A percentile compares a stretch with the other conserved stretches of the same genome.
Evolutionary conservation across 2,329 filamentous ascomycete species (phyloP).

Genomic region (Podosphaera aphanis): DNA sequence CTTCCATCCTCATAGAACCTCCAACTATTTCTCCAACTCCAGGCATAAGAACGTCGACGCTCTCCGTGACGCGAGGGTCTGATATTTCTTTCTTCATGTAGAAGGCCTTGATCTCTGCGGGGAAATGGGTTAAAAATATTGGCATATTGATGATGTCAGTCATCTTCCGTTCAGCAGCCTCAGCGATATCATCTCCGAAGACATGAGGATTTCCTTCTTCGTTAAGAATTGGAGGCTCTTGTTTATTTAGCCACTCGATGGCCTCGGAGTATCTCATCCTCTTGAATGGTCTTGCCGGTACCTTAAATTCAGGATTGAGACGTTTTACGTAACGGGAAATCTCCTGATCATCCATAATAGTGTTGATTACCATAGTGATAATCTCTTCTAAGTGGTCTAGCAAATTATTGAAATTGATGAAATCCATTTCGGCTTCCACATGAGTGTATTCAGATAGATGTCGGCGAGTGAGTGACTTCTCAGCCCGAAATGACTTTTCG

Average conservation of each 20-base stretch:
- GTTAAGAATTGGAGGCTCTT: constrained; percentile 61
- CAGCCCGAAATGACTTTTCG: constrained; percentile 94
- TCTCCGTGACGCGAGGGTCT: constrained; percentile 73
- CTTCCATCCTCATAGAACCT: constrained; percentile 87
- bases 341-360: constrained; percentile 47
- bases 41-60: constrained; percentile 68
- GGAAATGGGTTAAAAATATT: constrained; percentile 95
- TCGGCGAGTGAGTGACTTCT: constrained; percentile 83
- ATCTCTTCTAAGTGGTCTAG: constrained; percentile 69
- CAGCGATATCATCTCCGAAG: constrained; percentile 94
- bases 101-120: constrained; percentile 91
- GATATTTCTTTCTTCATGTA: constrained; percentile 84
- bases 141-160: constrained; percentile 88
- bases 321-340: constrained; percentile 53
- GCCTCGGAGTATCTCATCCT: constrained; percentile 90
- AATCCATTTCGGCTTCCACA: constrained; percentile 88
- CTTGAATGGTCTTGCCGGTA: constrained; percentile 65
- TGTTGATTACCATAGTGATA: constrained; percentile 36
- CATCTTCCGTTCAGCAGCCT: constrained; percentile 91
- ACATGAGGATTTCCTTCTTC: constrained; percentile 74
- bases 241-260: constrained; percentile 77
- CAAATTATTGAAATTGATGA: constrained; percentile 78
- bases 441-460: constrained; percentile 94
- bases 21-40: constrained; percentile 94
- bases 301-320: constrained; percentile 76